Evolutionary conservation across 257 asterid genomes (phyloP), one percentile per base, ranked within the genome.

Genomic region (Paraleonurus japonicus): DNA sequence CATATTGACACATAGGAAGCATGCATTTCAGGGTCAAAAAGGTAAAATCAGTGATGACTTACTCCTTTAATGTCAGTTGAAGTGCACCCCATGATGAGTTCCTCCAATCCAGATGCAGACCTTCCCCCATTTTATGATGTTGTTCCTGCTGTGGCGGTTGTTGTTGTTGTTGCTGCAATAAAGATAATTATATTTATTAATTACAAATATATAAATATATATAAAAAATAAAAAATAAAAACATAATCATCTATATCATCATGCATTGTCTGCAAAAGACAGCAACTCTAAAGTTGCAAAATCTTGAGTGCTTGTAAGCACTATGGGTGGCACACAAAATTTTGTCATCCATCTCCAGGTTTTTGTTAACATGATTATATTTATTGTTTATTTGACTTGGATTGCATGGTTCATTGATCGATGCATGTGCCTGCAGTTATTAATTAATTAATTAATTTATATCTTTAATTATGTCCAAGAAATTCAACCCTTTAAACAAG

Each of bases 81-180:
- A n/a, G 95, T 88, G 92, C 98, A 92, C 17, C 96, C 98, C 98
- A 92, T 92, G 24, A 92, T 88, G 85, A 92, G 81, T 85, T 92
- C 97, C 83, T 90, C 98, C 86, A 92, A 88, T 79, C 95, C 98
- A 75, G 99, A 85, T 26, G 96, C 90, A 78, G 96, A 85, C 90
- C 97, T 84, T 57, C 95, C 96, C 87, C 87, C 0, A 84, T 55
- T 76, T 90, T 87, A 83, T 88, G 83, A 84, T 88, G 95, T 0
- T 90, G 91, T n/a, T 85, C 85, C 2, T 48, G 85, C 4, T 78
- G 81, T 1, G 81, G 86, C n/a, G 80, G 92, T 26, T 81, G 90
- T 10, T 72, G 85, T 22, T 77, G 84, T 9, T 61, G 87, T 20
- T 78, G 90, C 28, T 80, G 85, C 13, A 72, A 81, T 15, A 27